Conservation (phyloP, 179 eudicot genomes). For the Spinacia oleracea region DNA sequence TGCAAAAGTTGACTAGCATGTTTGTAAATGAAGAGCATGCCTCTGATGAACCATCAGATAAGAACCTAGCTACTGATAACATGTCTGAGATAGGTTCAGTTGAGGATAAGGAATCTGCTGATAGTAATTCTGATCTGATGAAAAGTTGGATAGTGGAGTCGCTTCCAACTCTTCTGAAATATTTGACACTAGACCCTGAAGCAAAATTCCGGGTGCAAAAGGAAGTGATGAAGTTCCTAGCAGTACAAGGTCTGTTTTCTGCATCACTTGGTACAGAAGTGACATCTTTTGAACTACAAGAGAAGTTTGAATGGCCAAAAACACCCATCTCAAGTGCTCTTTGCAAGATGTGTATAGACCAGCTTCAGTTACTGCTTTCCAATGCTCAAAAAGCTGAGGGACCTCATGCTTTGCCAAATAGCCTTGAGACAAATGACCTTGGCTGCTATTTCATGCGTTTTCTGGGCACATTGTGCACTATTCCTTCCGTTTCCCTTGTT, state of each 20-base stretch:
- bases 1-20: slow-evolving; percentile 69
- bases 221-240: slow-evolving; percentile 87
- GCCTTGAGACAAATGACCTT: slow-evolving; percentile 78
- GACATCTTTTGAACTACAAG: slow-evolving; percentile 89
- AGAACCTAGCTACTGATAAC: slow-evolving; percentile 83
- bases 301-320: slow-evolving; percentile 95
- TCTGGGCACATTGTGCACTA: slow-evolving; percentile 68
- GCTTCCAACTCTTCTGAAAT: slow-evolving; percentile 63
- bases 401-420: slow-evolving; percentile 51
- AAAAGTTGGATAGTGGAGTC: slow-evolving; percentile 91
- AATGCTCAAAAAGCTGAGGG: slow-evolving; percentile 80
- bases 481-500: slow-evolving; percentile 92
- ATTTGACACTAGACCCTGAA: slow-evolving; percentile 63
- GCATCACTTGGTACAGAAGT: slow-evolving; percentile 94
- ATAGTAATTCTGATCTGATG: slow-evolving; percentile 53
- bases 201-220: slow-evolving; percentile 71
- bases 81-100: slow-evolving; percentile 74
- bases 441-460: slow-evolving; percentile 85
- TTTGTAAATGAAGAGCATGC: slow-evolving; percentile 72
- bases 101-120: slow-evolving; percentile 67
- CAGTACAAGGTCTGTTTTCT: slow-evolving; percentile 94
- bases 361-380: slow-evolving; percentile 75
- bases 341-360: slow-evolving; percentile 78
- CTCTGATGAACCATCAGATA: slow-evolving; percentile 86
- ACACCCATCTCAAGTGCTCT: slow-evolving; percentile 75